A percentile compares a stretch with the other conserved stretches of the same genome.
Evolutionary conservation across 345 rosid species (phyloP).

Genomic region (Sonneratia alba): DNA sequence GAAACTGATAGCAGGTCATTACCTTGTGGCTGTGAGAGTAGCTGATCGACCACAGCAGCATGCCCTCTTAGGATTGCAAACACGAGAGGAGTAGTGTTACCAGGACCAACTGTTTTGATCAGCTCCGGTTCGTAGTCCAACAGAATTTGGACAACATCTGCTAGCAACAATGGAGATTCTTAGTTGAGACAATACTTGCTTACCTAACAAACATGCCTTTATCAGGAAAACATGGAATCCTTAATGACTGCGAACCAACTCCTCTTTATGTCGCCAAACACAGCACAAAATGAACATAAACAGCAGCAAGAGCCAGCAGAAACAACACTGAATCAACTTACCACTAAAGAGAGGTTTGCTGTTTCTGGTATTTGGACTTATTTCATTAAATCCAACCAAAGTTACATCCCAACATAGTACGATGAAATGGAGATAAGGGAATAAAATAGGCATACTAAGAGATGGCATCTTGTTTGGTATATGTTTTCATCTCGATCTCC

Average conservation of each 20-base stretch:
- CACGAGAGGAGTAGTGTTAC: constrained; percentile 7
- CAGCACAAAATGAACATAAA: no score
- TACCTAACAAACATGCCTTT: no score
- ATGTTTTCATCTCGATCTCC: not conserved
- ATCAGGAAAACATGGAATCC: no score
- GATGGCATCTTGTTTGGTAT: not conserved
- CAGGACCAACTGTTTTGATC: not conserved
- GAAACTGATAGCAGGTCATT: constrained; percentile 6
- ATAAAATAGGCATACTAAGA: not conserved
- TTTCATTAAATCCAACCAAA: no score
- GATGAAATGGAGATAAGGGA: no score
- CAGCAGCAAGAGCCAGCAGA: no score
- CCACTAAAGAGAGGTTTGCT: no score
- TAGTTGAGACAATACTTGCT: no score
- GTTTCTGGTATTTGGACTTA: no score
- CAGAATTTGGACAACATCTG: constrained; percentile 43
- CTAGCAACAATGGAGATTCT: constrained; percentile 4
- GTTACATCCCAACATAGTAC: no score
- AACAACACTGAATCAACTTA: no score
- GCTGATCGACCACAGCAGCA: constrained; percentile 13
- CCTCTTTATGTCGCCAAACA: no score
- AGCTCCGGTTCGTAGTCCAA: constrained; percentile 13
- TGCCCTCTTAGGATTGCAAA: constrained; percentile 16
- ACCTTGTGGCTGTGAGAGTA: constrained; percentile 5
- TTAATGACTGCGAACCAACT: not conserved